phyloP scores from a whole-genome alignment of 2,329 filamentous ascomycete genomes.

The Paraphoma chrysanthemicola region DNA sequence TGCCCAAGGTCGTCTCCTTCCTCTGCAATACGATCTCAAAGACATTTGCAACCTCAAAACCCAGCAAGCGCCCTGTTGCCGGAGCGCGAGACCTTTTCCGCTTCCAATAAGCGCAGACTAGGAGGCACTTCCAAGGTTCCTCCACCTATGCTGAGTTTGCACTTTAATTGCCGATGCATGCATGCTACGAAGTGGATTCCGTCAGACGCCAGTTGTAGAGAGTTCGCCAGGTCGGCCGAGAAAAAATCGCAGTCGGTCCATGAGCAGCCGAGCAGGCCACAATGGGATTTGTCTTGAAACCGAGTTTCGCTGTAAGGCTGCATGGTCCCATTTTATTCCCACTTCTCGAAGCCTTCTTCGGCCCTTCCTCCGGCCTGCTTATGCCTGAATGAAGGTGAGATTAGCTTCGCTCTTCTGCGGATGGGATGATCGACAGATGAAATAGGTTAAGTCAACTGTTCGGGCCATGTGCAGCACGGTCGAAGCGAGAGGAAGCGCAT shows the following conservation, averaged over 20 bases:
- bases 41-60: conserved; percentile 23
- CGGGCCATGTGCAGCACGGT: conserved; percentile 26
- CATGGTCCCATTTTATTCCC: background rate
- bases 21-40: no score
- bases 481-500: conserved; percentile 32
- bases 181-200: conserved; percentile 2
- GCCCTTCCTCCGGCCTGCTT: background rate
- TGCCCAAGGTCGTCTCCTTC: conserved; percentile 11
- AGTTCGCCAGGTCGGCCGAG: background rate
- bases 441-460: conserved; percentile 29
- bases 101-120: conserved; percentile 21
- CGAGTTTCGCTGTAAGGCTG: background rate
- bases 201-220: background rate
- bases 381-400: conserved; percentile 1
- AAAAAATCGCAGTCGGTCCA: background rate
- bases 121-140: conserved; percentile 21
- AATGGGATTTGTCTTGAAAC: background rate
- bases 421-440: conserved; percentile 26
- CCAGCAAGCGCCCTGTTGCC: conserved; percentile 13
- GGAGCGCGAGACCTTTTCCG: conserved; percentile 27
- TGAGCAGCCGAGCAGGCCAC: background rate
- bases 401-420: conserved; percentile 1
- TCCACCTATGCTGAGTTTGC: background rate
- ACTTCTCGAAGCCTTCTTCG: background rate
- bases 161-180: conserved; percentile 1